phyloP scores from a whole-genome alignment of 2,329 filamentous ascomycete species.

The Penicillium glabrum region DNA sequence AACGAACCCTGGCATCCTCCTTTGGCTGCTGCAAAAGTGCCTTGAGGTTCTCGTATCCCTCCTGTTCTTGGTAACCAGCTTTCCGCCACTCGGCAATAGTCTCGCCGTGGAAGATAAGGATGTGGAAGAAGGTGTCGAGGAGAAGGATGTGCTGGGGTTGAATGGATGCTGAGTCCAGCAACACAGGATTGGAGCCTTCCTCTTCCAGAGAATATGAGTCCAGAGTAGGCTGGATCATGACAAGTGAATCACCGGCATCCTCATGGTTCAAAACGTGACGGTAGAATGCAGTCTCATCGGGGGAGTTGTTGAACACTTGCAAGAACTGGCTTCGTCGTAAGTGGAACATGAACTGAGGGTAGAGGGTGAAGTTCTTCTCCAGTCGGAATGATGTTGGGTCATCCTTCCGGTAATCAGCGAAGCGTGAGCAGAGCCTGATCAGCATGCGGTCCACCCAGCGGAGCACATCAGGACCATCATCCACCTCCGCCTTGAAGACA shows the following conservation, averaged over 20 bases:
- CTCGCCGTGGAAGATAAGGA: conserved; percentile 98
- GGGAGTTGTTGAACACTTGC: conserved; percentile 99
- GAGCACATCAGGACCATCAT: conserved; percentile 96
- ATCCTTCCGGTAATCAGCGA: conserved; percentile 97
- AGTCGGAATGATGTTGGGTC: conserved; percentile 94
- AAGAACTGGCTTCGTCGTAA: conserved; percentile 94
- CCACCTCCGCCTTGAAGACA: conserved; percentile 97
- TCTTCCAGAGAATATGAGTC: conserved; percentile 98
- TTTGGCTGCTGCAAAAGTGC: conserved; percentile 86
- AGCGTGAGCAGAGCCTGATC: conserved; percentile 91
- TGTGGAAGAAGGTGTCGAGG: conserved; percentile 98
- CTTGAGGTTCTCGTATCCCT: conserved; percentile 96
- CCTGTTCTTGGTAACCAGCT: conserved; percentile 95
- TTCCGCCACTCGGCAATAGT: conserved; percentile 98
- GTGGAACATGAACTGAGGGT: conserved; percentile 99
- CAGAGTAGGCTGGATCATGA: conserved; percentile 98
- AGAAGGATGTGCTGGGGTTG: conserved; percentile 91
- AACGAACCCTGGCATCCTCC: conserved; percentile 85
- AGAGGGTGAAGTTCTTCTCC: conserved; percentile 98
- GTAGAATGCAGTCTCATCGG: conserved; percentile 98
- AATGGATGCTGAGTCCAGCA: conserved; percentile 94
- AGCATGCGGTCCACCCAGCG: conserved; percentile 99
- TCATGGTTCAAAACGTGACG: conserved; percentile 96
- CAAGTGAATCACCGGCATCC: conserved; percentile 90
- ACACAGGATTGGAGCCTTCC: conserved; percentile 87